A percentile compares a stretch with the other conserved stretches of the same genome.
These are phyloP conservation scores for Aspergillus sp. DNA, from an alignment of 2,329 filamentous ascomycete genomes.

Conservation along the genomic window DNA sequence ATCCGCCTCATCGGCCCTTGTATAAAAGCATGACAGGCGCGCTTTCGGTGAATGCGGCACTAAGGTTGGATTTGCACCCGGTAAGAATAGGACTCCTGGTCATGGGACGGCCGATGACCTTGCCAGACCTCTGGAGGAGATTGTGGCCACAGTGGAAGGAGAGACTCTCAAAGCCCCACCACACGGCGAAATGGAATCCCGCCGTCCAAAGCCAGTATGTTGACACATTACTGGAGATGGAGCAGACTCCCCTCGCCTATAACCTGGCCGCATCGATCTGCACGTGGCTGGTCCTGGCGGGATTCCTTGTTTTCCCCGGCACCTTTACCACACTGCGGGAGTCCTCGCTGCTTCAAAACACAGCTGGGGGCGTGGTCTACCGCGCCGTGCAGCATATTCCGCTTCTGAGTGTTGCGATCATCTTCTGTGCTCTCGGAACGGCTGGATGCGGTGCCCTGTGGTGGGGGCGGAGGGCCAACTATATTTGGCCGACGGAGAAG, in stretches of 20 bases:
- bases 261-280: background rate
- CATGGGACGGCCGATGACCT: background rate
- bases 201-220: slow-evolving; percentile 1
- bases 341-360: background rate
- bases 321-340: slow-evolving; percentile 1
- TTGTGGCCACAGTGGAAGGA: background rate
- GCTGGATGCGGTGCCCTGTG: slow-evolving; percentile 2
- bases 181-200: background rate
- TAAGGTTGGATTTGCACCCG: background rate
- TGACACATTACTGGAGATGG: slow-evolving; percentile 3
- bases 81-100: background rate
- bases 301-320: slow-evolving; percentile 4
- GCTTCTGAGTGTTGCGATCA: slow-evolving; percentile 2
- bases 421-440: background rate
- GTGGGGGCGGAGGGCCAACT: background rate
- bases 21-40: background rate
- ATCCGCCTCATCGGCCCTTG: background rate
- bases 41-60: background rate
- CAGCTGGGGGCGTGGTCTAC: background rate
- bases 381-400: background rate
- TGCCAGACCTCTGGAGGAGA: background rate
- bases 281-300: slow-evolving; percentile 3
- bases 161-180: background rate
- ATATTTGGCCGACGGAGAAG: background rate
- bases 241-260: slow-evolving; percentile 1